Conservation (phyloP, 179 eudicot species). For the Beta corolliflora region DNA sequence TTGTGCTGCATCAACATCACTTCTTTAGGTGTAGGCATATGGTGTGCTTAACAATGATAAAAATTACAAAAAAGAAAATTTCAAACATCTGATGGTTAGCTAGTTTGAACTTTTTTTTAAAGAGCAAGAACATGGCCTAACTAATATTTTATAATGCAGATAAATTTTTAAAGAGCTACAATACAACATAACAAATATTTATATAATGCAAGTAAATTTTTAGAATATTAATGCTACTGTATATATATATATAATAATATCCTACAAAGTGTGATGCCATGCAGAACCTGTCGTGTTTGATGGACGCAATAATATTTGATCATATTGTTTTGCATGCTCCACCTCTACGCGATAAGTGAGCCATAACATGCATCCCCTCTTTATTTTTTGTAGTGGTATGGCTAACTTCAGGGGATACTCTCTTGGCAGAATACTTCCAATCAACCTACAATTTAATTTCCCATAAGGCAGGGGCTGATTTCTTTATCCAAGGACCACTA, state of each 20-base stretch:
- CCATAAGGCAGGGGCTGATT: constrained; percentile 30
- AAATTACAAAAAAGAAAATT: no score
- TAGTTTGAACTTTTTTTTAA: no score
- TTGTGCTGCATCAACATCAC: no score
- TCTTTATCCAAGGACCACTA: constrained; percentile 35
- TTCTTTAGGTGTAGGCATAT: no score
- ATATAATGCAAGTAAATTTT: no score
- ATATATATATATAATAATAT: neutral
- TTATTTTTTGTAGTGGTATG: neutral
- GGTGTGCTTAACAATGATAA: no score
- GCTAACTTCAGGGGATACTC: constrained; percentile 25
- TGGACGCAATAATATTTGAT: neutral
- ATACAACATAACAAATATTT: no score
- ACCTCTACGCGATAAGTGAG: neutral
- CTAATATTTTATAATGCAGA: no score
- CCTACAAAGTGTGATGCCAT: neutral
- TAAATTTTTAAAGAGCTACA: no score
- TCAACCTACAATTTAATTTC: neutral
- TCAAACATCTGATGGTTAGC: no score
- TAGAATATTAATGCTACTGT: no score
- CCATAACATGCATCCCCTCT: neutral
- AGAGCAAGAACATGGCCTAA: no score
- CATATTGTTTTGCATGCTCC: neutral
- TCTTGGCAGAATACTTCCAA: constrained; percentile 7
- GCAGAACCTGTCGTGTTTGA: constrained; percentile 1